Evolutionary conservation across 805 yeast species (phyloP), one percentile per base, ranked within the genome.

Genomic region (Yarrowia bubula): DNA sequence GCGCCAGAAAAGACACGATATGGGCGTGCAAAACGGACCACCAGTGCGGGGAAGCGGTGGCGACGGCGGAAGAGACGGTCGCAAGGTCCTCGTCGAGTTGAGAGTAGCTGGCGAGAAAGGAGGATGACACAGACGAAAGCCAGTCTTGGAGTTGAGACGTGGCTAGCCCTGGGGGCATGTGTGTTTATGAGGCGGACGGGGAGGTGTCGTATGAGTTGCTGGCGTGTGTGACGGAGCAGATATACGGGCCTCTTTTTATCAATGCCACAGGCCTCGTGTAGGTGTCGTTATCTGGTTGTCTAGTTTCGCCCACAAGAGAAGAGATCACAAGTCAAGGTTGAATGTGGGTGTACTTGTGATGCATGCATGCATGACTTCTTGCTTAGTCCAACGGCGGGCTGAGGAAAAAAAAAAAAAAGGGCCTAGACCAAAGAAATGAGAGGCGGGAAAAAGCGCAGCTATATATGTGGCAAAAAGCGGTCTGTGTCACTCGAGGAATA

Each of bases 41-140:
- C 46, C 61, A 55, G 31, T 28, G 46, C 7, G 37, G 38, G 3
- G 39, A 14, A 8, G 32, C 53, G 43, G 57, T 35, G 41, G 43
- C 43, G 43, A 51, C 43, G 8, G 58, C 8, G n/a, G 37, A 4
- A 7, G 43, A 14, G n/a, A 37, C 58, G 35, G 42, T 22, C 3
- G 44, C 1, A 8, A 38, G 35, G 14, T 37, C 39, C 14, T 55
- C 47, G 61, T 51, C 58, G n/a, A 55, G 61, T 28, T 55, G 47
- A 15, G 61, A 39, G 61, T 55, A 55, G 15, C 61, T 55, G 61
- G 61, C 61, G 61, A 55, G 61, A 55, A 55, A 55, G 39, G 37
- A n/a, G 47, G 10, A 3, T 10, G 61, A 39, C 46, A 55, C 61
- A 31, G 61, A 55, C 47, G 61, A 31, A 8, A 55, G 61, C 61